These are phyloP conservation scores for Heliophila coronopifolia DNA, from an alignment of 441 rosid species.

Conservation along the genomic window DNA sequence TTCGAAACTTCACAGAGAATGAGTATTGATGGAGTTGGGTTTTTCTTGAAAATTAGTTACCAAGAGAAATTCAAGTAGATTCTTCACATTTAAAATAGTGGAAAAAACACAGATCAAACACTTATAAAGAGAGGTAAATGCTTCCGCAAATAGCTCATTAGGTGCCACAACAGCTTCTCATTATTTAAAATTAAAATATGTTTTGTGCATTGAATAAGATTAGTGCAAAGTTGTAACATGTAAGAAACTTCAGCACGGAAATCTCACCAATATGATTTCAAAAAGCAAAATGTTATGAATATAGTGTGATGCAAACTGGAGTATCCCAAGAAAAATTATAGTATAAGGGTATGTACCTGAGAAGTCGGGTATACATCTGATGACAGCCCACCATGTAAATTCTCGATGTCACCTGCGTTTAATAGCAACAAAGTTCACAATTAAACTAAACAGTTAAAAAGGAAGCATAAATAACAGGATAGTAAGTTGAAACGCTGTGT, in stretches of 20 bases:
- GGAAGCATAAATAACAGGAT: neutral
- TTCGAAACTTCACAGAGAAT: neutral
- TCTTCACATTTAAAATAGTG: neutral
- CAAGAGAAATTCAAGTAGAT: neutral
- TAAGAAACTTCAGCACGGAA: no score
- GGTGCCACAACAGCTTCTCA: neutral
- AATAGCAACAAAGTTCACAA: neutral
- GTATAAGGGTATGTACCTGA: slow-evolving; percentile 58
- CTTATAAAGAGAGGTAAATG: neutral
- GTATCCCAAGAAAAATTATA: no score
- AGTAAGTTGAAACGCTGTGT: no score
- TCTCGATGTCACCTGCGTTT: slow-evolving; percentile 47
- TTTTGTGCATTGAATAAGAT: neutral
- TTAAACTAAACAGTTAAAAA: neutral
- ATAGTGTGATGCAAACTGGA: no score
- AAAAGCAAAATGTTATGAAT: neutral
- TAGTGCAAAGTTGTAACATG: neutral
- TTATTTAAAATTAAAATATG: neutral
- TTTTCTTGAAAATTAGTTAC: neutral
- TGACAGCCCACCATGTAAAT: slow-evolving; percentile 48
- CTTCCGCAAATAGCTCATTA: neutral
- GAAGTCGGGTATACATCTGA: slow-evolving; percentile 40
- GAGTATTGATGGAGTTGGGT: neutral
- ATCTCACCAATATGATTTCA: no score
- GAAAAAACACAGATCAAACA: neutral